Base-by-base conservation (phyloP, 371 early-diverging fungal species). In the Rhizopus microsporus region DNA sequence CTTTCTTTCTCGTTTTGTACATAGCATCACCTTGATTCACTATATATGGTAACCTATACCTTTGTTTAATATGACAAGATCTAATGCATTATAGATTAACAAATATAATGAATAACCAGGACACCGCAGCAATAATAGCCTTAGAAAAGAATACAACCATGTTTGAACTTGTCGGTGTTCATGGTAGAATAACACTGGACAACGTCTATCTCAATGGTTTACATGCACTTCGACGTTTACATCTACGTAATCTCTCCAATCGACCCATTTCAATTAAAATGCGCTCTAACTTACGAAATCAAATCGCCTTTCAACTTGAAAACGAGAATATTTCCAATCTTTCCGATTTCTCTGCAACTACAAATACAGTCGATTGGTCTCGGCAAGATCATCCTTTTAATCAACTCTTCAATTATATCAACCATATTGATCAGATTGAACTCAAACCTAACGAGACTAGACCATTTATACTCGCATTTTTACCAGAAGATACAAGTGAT, bases 331-430 rank as follows among this genome's bases (percentile, higher is more conserved):
- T 65, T 57, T 54, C 56, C 16, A 70, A 72, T 61, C 51, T 72
- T 13, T 54, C 69, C 7, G 53, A 62, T 9, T 48, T 35, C 33
- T 51, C 54, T 13, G 48, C 77, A 34, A 69, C 85, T 2, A 86
- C 87, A 9, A 88, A 88, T 57, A 85, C 90, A 0, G 83, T 84
- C 4, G 78, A 72, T n/a, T 83, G 90, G 52, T 65, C 72, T 31
- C 56, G 65, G 33, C 63, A 71, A 37, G 78, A 81, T 13, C 81
- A 84, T 55, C 89, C 91, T 51, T 92, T 90, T 65, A 95, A 93
- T 62, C 90, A 93, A 60, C 79, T 95, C 1, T 95, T 93, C 69
- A 95, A 95, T 59, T 88, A 85, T 60, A 93, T 95, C 63, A 89
- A 92, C 54, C 86, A 90, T 59, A 85, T 94, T 45, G 88, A 91